A percentile compares a stretch with the other conserved stretches of the same genome.
Evolutionary conservation across 2,329 filamentous ascomycete species (phyloP).

Genomic region (Fusarium paranaense): DNA sequence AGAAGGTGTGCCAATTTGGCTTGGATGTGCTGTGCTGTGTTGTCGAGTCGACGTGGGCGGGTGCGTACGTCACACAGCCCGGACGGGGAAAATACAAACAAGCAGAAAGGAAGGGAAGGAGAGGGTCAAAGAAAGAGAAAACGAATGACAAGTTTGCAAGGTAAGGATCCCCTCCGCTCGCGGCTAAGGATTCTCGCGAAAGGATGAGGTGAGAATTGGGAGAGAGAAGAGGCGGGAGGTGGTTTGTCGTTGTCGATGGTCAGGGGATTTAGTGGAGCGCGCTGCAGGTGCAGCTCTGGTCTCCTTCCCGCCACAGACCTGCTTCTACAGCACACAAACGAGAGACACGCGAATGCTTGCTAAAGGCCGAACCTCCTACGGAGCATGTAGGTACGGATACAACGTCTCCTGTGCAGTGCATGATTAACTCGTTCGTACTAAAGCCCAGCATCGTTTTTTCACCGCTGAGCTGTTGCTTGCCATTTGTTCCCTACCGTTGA

Average conservation of each 20-base stretch:
- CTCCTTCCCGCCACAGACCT: slow-evolving; percentile 3
- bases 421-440: slow-evolving; percentile 4
- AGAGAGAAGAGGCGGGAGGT: slow-evolving; percentile 27
- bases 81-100: slow-evolving; percentile 24
- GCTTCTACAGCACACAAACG: neutral
- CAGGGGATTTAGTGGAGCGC: slow-evolving; percentile 12
- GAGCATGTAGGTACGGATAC: neutral
- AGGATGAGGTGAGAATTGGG: slow-evolving; percentile 39
- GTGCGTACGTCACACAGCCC: slow-evolving; percentile 32
- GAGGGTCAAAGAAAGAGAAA: slow-evolving; percentile 13
- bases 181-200: slow-evolving; percentile 42
- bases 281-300: slow-evolving; percentile 13
- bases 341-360: neutral
- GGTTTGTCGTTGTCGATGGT: slow-evolving; percentile 1
- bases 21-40: slow-evolving; percentile 21
- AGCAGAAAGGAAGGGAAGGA: slow-evolving; percentile 25
- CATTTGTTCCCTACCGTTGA: slow-evolving; percentile 6
- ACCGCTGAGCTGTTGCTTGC: slow-evolving; percentile 10
- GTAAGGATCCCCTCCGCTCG: slow-evolving; percentile 43
- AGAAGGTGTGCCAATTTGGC: slow-evolving; percentile 29
- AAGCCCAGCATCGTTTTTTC: slow-evolving; percentile 9
- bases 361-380: neutral
- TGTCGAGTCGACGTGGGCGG: slow-evolving; percentile 32
- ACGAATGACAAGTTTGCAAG: slow-evolving; percentile 41
- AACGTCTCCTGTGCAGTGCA: neutral